Conservation (phyloP, 768 basidiomycete species). For the Lentinus tigrinus region DNA sequence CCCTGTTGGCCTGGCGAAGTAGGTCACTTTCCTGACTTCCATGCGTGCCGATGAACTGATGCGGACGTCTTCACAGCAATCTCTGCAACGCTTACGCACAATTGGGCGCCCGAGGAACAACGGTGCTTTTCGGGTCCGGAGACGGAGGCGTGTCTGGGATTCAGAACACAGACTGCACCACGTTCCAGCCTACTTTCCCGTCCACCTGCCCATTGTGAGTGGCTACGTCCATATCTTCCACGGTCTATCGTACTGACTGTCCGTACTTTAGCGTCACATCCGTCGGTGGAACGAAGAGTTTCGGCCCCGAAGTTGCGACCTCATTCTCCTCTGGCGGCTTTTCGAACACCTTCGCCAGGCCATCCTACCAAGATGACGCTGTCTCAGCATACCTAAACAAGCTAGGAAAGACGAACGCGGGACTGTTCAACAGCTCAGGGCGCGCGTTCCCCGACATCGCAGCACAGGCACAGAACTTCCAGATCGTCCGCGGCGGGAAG, state of each 20-base stretch:
- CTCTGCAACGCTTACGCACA: slow-evolving; percentile 34
- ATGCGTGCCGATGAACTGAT: slow-evolving; percentile 8
- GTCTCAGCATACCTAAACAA: slow-evolving; percentile 35
- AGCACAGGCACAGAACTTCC: slow-evolving; percentile 34
- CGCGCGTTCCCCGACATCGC: slow-evolving; percentile 50
- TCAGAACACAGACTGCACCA: slow-evolving; percentile 24
- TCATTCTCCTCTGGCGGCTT: slow-evolving; percentile 36
- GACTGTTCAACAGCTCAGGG: slow-evolving; percentile 33
- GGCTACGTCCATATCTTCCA: not conserved
- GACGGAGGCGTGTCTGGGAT: slow-evolving; percentile 35
- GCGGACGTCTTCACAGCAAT: slow-evolving; percentile 13
- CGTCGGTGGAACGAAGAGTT: slow-evolving; percentile 33
- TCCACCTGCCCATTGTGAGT: slow-evolving; percentile 34
- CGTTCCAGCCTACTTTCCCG: slow-evolving; percentile 35
- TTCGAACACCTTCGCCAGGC: slow-evolving; percentile 32
- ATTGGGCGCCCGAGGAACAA: slow-evolving; percentile 34
- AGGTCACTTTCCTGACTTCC: not conserved
- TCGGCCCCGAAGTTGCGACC: slow-evolving; percentile 29
- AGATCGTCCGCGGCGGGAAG: slow-evolving; percentile 22
- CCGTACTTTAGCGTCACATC: slow-evolving; percentile 31
- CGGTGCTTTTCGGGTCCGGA: slow-evolving; percentile 36
- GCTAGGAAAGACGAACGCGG: slow-evolving; percentile 28
- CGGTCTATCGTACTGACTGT: not conserved
- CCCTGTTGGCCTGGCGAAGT: slow-evolving; percentile 5
- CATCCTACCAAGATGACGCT: slow-evolving; percentile 37